These are phyloP conservation scores for Diplotaxis tenuifolia DNA, from an alignment of 345 rosid genomes.

Conservation along the genomic window DNA sequence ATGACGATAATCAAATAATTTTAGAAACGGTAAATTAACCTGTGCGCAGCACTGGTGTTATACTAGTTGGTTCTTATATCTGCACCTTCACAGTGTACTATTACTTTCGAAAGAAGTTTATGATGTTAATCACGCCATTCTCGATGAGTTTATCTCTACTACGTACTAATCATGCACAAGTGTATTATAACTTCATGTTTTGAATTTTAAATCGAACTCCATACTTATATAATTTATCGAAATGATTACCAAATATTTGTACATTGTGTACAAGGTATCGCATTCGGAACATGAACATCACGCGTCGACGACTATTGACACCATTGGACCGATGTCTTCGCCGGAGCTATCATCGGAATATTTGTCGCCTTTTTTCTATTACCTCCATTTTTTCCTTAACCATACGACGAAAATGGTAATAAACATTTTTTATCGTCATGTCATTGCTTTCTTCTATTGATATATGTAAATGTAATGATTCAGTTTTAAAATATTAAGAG, in stretches of 20 bases:
- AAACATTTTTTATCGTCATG: background rate
- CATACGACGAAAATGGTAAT: constrained; percentile 45
- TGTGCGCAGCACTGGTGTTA: too few relatives aligned
- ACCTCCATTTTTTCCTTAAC: constrained; percentile 57
- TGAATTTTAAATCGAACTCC: too few relatives aligned
- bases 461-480: background rate
- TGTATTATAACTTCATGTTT: too few relatives aligned
- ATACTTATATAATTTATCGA: too few relatives aligned
- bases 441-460: background rate
- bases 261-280: too few relatives aligned
- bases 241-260: too few relatives aligned
- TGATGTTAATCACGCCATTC: constrained; percentile 59
- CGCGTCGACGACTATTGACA: constrained; percentile 75
- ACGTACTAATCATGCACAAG: background rate
- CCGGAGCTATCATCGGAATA: constrained; percentile 56
- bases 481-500: constrained; percentile 16
- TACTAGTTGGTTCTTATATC: constrained; percentile 48
- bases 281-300: too few relatives aligned
- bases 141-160: constrained; percentile 39
- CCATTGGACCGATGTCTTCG: constrained; percentile 71
- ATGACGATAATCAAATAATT: too few relatives aligned
- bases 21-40: too few relatives aligned
- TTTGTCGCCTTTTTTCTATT: constrained; percentile 50
- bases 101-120: constrained; percentile 47
- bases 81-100: constrained; percentile 43